These are phyloP conservation scores for Scorias spongiosa DNA, from an alignment of 2,329 filamentous ascomycete species.

Conservation along the genomic window DNA sequence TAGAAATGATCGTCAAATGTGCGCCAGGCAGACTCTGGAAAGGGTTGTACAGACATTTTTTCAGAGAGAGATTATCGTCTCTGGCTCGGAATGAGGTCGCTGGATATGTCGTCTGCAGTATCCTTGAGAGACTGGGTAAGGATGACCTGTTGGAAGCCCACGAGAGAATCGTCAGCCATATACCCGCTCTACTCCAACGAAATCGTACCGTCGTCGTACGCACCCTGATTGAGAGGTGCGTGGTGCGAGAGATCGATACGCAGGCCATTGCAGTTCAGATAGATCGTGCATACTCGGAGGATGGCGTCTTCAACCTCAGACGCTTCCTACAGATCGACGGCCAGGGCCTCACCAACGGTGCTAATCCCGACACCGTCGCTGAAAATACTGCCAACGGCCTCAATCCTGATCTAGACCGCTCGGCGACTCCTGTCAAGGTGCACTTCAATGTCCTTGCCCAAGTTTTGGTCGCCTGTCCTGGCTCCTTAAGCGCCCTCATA, in stretches of 20 bases:
- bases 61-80: constrained; percentile 64
- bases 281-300: constrained; percentile 38
- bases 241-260: constrained; percentile 47
- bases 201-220: constrained; percentile 66
- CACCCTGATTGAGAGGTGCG: constrained; percentile 68
- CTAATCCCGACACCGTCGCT: constrained; percentile 1
- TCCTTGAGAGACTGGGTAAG: constrained; percentile 70
- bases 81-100: constrained; percentile 82
- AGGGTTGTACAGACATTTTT: constrained; percentile 61
- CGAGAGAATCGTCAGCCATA: constrained; percentile 54
- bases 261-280: constrained; percentile 41
- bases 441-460: constrained; percentile 71
- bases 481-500: constrained; percentile 51
- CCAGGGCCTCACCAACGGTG: constrained; percentile 3
- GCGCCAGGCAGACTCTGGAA: constrained; percentile 86
- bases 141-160: constrained; percentile 68
- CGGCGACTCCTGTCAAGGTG: constrained; percentile 27
- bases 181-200: constrained; percentile 58
- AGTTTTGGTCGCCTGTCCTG: constrained; percentile 60
- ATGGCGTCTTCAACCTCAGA: constrained; percentile 37
- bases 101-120: constrained; percentile 69
- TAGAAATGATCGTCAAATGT: constrained; percentile 71
- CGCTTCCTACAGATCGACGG: constrained; percentile 46
- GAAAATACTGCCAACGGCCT: background rate
- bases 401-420: constrained; percentile 8